Percentiles rank a stretch among this genome's conserved stretches.
phyloP scores from a whole-genome alignment of 176 grass and related monocot species.

The Hordeum marinum region DNA sequence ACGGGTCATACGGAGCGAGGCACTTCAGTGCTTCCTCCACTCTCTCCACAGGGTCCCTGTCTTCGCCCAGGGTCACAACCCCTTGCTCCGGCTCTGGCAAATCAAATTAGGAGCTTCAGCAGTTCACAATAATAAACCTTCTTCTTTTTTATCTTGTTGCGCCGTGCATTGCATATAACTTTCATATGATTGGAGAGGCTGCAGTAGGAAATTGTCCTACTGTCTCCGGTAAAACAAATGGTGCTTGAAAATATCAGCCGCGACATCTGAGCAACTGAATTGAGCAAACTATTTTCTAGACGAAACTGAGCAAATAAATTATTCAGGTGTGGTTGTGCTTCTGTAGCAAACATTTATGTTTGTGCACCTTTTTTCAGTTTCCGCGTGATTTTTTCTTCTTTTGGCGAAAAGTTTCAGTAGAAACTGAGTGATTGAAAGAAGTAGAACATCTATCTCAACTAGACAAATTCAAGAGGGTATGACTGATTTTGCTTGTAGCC shows the following conservation, averaged over 20 bases:
- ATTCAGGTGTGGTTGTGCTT: not conserved
- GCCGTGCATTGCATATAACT: not conserved
- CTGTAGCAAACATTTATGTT: not conserved
- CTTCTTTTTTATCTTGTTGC: not conserved
- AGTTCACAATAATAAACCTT: not conserved
- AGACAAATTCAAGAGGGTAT: too few species aligned
- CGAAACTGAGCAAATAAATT: too few species aligned
- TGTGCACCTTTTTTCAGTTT: not conserved
- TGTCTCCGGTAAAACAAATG: not conserved
- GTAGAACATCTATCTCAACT: not conserved
- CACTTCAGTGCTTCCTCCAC: constrained; percentile 41
- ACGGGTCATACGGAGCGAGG: constrained; percentile 45
- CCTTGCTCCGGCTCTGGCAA: constrained; percentile 60
- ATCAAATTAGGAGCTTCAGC: constrained; percentile 20
- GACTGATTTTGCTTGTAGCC: too few species aligned
- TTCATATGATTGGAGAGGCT: not conserved
- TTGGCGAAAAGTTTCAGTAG: too few species aligned
- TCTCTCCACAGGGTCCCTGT: constrained; percentile 57
- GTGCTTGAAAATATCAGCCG: not conserved
- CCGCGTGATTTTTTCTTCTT: too few species aligned
- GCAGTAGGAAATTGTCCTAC: not conserved
- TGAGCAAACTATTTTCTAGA: not conserved
- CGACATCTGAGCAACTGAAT: not conserved
- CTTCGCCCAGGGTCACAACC: constrained; percentile 51
- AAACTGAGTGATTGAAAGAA: not conserved